Evolutionary conservation across 2,329 filamentous ascomycete species (phyloP), one percentile per base, ranked within the genome.

Genomic region (Trichoderma aggressivum): DNA sequence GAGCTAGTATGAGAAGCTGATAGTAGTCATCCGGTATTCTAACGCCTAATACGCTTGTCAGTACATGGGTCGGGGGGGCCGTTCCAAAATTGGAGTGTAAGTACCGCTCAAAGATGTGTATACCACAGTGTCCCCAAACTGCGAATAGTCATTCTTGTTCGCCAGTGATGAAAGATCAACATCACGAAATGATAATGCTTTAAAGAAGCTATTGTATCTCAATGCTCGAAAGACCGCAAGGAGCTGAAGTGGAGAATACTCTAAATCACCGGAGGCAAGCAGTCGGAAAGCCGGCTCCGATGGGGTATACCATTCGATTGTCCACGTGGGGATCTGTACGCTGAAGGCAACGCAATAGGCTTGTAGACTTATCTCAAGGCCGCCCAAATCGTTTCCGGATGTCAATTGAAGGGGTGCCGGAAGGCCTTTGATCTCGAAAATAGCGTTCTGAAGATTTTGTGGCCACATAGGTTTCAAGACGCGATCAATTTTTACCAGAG

Each of bases 191-290:
- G 86, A 88, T n/a, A 89, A 77, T 0, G 86, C 85, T 71, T 85
- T 86, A 78, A 89, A 89, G 74, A 86, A 89, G 73, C 86, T 87
- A 68, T 89, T 89, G 76, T 87, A 89, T 11, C 87, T 82, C 71
- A 89, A 78, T 2, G 87, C 86, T 5, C 86, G 84, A 74, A 89
- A 83, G 1, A 88, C 83, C 11, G 87, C 87, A n/a, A 89, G 78
- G 3, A 89, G 80, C 75, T 89, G 87, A 47, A 86, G 77, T 5
- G 83, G 78, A 5, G 82, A 82, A 75, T 89, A 89, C 6, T 75
- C 75, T 2, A 76, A 73, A 3, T 80, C 79, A 3, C 79, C 78
- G 3, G 82, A 78, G 14, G 85, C 83, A 7, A 88, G 79, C 21
- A 89, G 79, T 10, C 86, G 84, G 71, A 89, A 88, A 65, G 87